Conservation (phyloP, 768 basidiomycete genomes). For the Kwoniella bestiolae region DNA sequence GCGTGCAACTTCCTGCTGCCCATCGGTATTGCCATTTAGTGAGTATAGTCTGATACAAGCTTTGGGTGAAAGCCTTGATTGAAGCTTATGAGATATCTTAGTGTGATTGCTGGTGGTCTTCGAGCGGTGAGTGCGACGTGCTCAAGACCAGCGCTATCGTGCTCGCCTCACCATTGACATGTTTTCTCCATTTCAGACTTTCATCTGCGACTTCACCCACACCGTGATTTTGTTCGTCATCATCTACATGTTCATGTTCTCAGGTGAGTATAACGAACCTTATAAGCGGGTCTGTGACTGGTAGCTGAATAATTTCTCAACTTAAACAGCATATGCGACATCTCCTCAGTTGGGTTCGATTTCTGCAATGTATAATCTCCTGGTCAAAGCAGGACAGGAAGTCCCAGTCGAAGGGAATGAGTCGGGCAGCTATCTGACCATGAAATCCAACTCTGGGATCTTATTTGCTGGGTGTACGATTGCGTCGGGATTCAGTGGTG, state of each 20-base stretch:
- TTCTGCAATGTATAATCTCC: slow-evolving; percentile 61
- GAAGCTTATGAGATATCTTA: too few relatives aligned
- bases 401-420: slow-evolving; percentile 63
- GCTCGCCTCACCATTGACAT: too few relatives aligned
- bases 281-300: too few relatives aligned
- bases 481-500: slow-evolving; percentile 32
- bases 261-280: too few relatives aligned
- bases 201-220: slow-evolving; percentile 58
- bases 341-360: slow-evolving; percentile 60
- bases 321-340: slow-evolving; percentile 48
- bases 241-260: slow-evolving; percentile 57
- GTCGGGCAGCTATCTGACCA: slow-evolving; percentile 65
- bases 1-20: slow-evolving; percentile 63
- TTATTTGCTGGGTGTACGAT: slow-evolving; percentile 56
- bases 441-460: slow-evolving; percentile 62
- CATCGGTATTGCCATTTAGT: slow-evolving; percentile 61
- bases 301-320: too few relatives aligned
- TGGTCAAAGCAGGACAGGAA: slow-evolving; percentile 61
- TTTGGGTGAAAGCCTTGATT: too few relatives aligned
- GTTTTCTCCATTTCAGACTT: slow-evolving; percentile 39
- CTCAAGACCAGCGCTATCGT: too few relatives aligned
- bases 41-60: neutral
- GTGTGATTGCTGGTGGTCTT: slow-evolving; percentile 29
- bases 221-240: slow-evolving; percentile 61
- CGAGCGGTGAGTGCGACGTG: slow-evolving; percentile 15